phyloP scores from a whole-genome alignment of 1,284 basidiomycete species.

The Rhodofomes roseus region DNA sequence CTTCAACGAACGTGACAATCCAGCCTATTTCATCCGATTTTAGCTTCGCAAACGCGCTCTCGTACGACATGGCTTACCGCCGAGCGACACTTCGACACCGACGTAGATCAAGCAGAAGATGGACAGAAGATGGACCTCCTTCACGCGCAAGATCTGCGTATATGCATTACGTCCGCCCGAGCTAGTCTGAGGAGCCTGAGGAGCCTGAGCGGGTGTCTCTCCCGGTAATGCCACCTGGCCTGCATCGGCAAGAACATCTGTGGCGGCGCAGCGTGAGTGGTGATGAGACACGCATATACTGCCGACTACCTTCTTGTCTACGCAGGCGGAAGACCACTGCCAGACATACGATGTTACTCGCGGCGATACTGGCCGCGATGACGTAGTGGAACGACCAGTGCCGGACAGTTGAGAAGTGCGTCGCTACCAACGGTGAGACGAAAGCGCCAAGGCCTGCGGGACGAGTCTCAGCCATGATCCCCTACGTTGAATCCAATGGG shows the following conservation, averaged over 20 bases:
- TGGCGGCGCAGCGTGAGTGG: background rate
- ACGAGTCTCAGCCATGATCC: background rate
- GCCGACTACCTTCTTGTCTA: slow-evolving; percentile 41
- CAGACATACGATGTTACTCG: slow-evolving; percentile 42
- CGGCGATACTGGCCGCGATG: slow-evolving; percentile 52
- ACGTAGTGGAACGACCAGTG: slow-evolving; percentile 62
- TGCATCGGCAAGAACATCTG: slow-evolving; percentile 30
- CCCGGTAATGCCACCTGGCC: slow-evolving; percentile 36
- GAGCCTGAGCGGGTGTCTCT: slow-evolving; percentile 19
- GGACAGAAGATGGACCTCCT: slow-evolving; percentile 53
- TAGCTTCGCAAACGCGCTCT: background rate
- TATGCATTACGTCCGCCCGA: slow-evolving; percentile 35
- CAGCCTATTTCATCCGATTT: slow-evolving; percentile 37
- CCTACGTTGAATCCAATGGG: too few species aligned
- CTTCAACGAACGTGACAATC: slow-evolving; percentile 55
- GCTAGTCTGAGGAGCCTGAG: slow-evolving; percentile 24
- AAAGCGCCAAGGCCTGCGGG: slow-evolving; percentile 60
- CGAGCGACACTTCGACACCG: slow-evolving; percentile 63
- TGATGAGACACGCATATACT: background rate
- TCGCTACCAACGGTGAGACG: slow-evolving; percentile 60
- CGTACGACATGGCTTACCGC: slow-evolving; percentile 35
- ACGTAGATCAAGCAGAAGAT: slow-evolving; percentile 64
- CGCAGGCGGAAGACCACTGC: slow-evolving; percentile 50
- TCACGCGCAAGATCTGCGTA: slow-evolving; percentile 48
- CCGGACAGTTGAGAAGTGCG: slow-evolving; percentile 53